A percentile compares a stretch with the other conserved stretches of the same genome.
phyloP scores from a whole-genome alignment of 2,329 filamentous ascomycete genomes.

The Colletotrichum eremochloae region DNA sequence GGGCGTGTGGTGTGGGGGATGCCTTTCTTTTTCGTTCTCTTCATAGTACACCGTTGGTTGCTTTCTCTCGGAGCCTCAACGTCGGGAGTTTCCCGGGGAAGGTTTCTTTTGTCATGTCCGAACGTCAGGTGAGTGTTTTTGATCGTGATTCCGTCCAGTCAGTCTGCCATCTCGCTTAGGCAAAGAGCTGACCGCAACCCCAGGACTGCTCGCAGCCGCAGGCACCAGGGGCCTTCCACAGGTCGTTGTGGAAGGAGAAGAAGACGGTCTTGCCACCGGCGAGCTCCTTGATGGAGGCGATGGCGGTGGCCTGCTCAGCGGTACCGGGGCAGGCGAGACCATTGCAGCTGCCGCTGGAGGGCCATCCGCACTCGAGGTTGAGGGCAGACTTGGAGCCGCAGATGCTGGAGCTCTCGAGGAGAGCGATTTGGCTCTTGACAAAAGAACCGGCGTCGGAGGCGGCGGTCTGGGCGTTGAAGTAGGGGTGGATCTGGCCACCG shows the following conservation, averaged over 20 bases:
- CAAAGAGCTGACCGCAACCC: slow-evolving; percentile 72
- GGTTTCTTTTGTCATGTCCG: slow-evolving; percentile 17
- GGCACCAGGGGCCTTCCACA: slow-evolving; percentile 81
- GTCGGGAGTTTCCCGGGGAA: slow-evolving; percentile 2
- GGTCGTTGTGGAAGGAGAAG: slow-evolving; percentile 85
- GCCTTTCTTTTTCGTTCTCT: not conserved
- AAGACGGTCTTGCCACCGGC: slow-evolving; percentile 80
- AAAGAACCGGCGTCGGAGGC: slow-evolving; percentile 81
- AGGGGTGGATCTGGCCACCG: slow-evolving; percentile 91
- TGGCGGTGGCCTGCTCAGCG: slow-evolving; percentile 77
- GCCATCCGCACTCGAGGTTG: slow-evolving; percentile 95
- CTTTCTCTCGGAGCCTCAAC: slow-evolving; percentile 7
- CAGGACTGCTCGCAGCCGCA: slow-evolving; percentile 86
- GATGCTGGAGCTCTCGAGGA: slow-evolving; percentile 69
- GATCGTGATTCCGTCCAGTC: not conserved
- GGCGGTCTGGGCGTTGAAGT: slow-evolving; percentile 82
- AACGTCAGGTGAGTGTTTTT: slow-evolving; percentile 11
- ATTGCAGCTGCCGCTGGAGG: slow-evolving; percentile 76
- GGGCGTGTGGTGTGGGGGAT: not conserved
- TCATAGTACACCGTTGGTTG: slow-evolving; percentile 10
- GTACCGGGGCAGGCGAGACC: slow-evolving; percentile 77
- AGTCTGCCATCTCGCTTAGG: slow-evolving; percentile 12
- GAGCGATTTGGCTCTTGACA: slow-evolving; percentile 78
- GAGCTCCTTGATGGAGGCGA: slow-evolving; percentile 76
- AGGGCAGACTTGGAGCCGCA: slow-evolving; percentile 81